Percentiles rank a stretch among this genome's conserved stretches.
Conservation (phyloP, 2,329 filamentous ascomycete genomes). For the Mycosphaerelloides madeirae region DNA sequence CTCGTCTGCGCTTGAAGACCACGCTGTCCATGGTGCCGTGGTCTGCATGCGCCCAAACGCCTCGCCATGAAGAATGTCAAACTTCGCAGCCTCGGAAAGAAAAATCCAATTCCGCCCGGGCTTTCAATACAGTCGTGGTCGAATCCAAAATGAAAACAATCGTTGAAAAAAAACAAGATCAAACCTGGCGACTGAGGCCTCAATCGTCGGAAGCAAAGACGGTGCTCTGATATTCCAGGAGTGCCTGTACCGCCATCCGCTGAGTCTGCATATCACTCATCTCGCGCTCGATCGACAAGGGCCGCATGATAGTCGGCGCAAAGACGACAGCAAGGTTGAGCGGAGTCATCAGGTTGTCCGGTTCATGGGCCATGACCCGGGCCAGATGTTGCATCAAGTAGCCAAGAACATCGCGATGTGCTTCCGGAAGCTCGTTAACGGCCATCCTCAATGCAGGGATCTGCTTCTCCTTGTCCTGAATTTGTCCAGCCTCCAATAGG, state of each 20-base stretch:
- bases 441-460: conserved; percentile 67
- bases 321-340: conserved; percentile 97
- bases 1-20: too few relatives aligned
- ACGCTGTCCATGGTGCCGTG: too few relatives aligned
- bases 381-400: conserved; percentile 92
- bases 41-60: too few relatives aligned
- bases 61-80: too few relatives aligned
- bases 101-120: too few relatives aligned
- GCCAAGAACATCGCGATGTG: conserved; percentile 84
- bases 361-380: conserved; percentile 75
- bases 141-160: neutral
- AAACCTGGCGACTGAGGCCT: neutral
- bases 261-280: conserved; percentile 95
- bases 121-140: neutral
- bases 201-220: conserved; percentile 56
- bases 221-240: conserved; percentile 81
- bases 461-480: conserved; percentile 61
- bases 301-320: conserved; percentile 94
- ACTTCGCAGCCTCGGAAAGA: too few relatives aligned
- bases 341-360: conserved; percentile 91
- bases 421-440: conserved; percentile 72
- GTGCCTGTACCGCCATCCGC: conserved; percentile 84
- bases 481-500: conserved; percentile 66
- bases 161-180: neutral
- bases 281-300: conserved; percentile 81